These are phyloP conservation scores for Echinosophora koreensis DNA, from an alignment of 306 rosid species.

Conservation along the genomic window DNA sequence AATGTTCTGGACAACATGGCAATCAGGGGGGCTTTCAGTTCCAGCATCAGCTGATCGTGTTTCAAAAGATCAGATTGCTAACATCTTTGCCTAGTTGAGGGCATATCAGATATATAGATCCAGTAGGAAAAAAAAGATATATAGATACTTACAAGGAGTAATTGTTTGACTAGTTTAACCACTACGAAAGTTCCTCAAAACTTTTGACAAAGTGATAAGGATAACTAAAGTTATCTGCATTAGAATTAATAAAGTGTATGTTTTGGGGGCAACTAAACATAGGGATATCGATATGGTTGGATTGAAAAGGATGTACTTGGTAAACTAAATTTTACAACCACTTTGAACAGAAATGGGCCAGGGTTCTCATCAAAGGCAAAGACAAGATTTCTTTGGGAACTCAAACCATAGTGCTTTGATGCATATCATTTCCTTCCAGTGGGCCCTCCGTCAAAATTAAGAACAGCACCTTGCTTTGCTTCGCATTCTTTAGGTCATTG, in stretches of 20 bases:
- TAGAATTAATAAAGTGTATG: neutral
- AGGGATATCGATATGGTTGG: slow-evolving; percentile 24
- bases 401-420: slow-evolving; percentile 25
- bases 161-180: neutral
- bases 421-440: slow-evolving; percentile 42
- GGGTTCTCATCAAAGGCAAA: slow-evolving; percentile 16
- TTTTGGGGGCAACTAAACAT: neutral
- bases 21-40: slow-evolving; percentile 38
- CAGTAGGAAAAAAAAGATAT: too few species aligned
- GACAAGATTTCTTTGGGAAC: slow-evolving; percentile 1
- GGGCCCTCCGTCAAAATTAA: slow-evolving; percentile 33
- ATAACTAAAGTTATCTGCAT: neutral
- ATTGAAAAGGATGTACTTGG: neutral
- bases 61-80: slow-evolving; percentile 22
- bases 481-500: slow-evolving; percentile 33
- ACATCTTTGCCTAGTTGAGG: neutral
- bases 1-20: too few species aligned
- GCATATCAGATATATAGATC: neutral
- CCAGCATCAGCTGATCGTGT: slow-evolving; percentile 10
- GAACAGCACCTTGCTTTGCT: slow-evolving; percentile 18
- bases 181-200: neutral
- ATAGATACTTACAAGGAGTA: neutral
- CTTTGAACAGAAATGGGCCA: slow-evolving; percentile 26
- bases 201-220: neutral
- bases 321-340: neutral